Evolutionary conservation across 352 stramenopile genomes (phyloP).

Genomic region (Globisporangium carolinianum): DNA sequence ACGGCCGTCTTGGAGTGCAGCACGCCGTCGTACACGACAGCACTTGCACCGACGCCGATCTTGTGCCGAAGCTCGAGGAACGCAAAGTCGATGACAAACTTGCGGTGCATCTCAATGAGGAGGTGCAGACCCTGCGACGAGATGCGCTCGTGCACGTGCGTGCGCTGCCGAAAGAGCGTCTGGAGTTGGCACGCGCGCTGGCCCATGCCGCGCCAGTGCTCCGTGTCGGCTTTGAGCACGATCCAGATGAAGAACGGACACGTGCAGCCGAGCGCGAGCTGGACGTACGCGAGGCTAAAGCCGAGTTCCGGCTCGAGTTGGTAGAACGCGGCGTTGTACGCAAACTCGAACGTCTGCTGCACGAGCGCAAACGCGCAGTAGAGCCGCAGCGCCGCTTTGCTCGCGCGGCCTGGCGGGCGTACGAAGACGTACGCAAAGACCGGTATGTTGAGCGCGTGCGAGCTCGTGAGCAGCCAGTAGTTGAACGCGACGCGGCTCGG

Average conservation of each 20-base stretch:
- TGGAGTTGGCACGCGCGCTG: slow-evolving; percentile 11
- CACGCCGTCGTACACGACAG: slow-evolving; percentile 54
- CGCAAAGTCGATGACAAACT: slow-evolving; percentile 51
- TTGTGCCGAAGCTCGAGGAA: slow-evolving; percentile 34
- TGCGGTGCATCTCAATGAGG: slow-evolving; percentile 39
- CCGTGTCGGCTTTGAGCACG: slow-evolving; percentile 37
- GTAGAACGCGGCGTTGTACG: slow-evolving; percentile 21
- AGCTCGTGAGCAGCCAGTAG: slow-evolving; percentile 11
- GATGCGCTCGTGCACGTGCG: slow-evolving; percentile 2
- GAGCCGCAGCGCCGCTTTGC: slow-evolving; percentile 20
- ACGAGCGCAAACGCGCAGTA: slow-evolving; percentile 29
- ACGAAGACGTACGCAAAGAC: slow-evolving; percentile 20
- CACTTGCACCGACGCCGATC: slow-evolving; percentile 47
- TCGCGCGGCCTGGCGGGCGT: slow-evolving; percentile 19
- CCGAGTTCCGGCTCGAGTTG: slow-evolving; percentile 13
- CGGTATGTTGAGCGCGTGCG: background rate
- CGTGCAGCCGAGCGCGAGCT: slow-evolving; percentile 8
- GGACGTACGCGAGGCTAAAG: slow-evolving; percentile 22
- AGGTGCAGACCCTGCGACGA: slow-evolving; percentile 49
- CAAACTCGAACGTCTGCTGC: slow-evolving; percentile 24
- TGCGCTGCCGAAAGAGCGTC: background rate
- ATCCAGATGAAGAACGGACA: slow-evolving; percentile 27
- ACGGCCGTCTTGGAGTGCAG: slow-evolving; percentile 48
- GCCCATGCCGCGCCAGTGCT: slow-evolving; percentile 41
- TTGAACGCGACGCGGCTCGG: background rate